Base-by-base conservation (phyloP, 768 basidiomycete species). In the Peribolospora baueri region DNA sequence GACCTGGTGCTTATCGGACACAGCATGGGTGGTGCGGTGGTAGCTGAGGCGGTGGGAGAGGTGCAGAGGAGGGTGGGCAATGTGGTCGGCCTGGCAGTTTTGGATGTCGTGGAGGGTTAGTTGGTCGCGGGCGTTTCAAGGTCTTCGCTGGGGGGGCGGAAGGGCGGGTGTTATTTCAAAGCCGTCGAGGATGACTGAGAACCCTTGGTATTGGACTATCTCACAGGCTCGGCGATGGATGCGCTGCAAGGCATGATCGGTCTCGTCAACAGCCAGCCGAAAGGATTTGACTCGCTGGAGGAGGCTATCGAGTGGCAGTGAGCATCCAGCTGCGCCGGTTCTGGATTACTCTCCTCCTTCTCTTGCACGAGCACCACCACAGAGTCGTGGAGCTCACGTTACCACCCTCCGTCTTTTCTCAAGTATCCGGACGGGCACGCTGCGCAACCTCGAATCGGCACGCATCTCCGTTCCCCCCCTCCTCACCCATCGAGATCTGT, bases 251-350 rank as follows among this genome's bases (percentile, higher is more conserved):
- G 84, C 61, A 98, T 98, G 93, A 78, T 84, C 57, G 77, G 73
- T 46, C 76, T 97, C 42, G 74, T 98, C 40, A 81, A 82, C 56
- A 76, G 79, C 38, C 77, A 88, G 8, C 93, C 91, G 5, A 79
- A 78, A 50, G 81, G 81, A 0, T 98, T 97, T 65, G 75, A 77
- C 53, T 82, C 76, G 48, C 68, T 81, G 6, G 82, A 90, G 64
- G 81, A 82, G 53, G 88, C 82, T 0, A 78, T 98, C 46, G 80
- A 84, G 57, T 98, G 93, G 93, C 91, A 97, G 88, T 95, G 68
- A 63, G 88, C 64, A 7, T 13, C 4, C 25, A 13, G 14, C 11
- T 50, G 5, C 51, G 10, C 11, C 45, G 11, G 38, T 42, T 41
- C 52, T 38, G n/a, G n/a, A 7, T 6, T 14, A 38, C 50, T 73